Conservation (phyloP, 169 alveolate species). For the Perkinsus olseni region DNA sequence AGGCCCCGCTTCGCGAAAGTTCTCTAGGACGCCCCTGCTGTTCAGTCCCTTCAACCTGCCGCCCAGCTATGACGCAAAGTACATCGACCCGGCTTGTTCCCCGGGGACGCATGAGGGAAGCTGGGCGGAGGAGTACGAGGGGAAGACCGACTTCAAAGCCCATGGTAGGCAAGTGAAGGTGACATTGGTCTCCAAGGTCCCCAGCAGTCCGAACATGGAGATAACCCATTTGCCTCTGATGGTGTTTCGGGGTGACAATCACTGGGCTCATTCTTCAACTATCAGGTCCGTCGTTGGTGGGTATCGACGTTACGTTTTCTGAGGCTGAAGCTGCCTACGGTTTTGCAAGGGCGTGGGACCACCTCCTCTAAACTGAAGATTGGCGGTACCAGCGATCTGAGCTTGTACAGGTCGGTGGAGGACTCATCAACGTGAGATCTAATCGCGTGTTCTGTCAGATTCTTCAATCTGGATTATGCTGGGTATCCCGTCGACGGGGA, state of each 20-base stretch:
- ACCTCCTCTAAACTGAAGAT: not conserved
- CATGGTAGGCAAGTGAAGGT: not conserved
- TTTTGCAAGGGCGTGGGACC: not conserved
- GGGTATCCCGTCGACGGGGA: constrained; percentile 11
- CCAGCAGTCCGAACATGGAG: too few relatives aligned
- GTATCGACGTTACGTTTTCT: not conserved
- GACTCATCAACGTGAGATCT: not conserved
- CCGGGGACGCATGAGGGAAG: not conserved
- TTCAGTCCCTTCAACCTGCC: not conserved
- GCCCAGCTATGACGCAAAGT: not conserved
- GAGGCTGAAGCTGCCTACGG: not conserved
- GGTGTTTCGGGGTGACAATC: too few relatives aligned
- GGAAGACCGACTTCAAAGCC: not conserved
- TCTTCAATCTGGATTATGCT: constrained; percentile 19
- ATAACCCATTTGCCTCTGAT: too few relatives aligned
- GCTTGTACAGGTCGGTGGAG: not conserved
- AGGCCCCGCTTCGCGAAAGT: not conserved
- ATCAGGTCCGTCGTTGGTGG: not conserved
- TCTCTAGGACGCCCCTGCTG: not conserved
- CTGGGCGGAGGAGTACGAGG: not conserved
- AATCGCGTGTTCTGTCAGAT: not conserved
- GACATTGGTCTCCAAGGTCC: too few relatives aligned
- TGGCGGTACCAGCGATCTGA: not conserved
- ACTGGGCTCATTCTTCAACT: too few relatives aligned
- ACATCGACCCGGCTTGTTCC: not conserved